Conservation (phyloP, 2,329 filamentous ascomycete genomes). For the Claviceps sp. region DNA sequence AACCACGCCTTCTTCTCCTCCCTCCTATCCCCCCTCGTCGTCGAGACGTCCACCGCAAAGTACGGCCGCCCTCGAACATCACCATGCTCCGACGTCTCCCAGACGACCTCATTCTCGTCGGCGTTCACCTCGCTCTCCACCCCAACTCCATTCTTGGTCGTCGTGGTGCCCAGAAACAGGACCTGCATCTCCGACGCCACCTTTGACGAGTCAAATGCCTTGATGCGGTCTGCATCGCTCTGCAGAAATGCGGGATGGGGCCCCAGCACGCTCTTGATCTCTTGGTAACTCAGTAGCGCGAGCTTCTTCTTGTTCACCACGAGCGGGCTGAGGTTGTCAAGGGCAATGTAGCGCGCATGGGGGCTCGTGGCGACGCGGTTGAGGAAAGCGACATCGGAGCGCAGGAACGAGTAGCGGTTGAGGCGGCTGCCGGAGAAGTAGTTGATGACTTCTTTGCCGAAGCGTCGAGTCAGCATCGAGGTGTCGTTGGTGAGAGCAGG, state of each 20-base stretch:
- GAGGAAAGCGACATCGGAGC: conserved; percentile 57
- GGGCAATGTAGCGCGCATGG: conserved; percentile 57
- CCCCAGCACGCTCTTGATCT: conserved; percentile 59
- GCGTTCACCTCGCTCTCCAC: conserved; percentile 19
- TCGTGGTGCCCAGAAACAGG: conserved; percentile 76
- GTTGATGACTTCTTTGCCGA: conserved; percentile 68
- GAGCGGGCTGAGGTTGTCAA: conserved; percentile 67
- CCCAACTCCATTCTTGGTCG: conserved; percentile 21
- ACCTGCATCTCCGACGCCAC: conserved; percentile 50
- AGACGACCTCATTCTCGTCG: conserved; percentile 13
- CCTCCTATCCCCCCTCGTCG: conserved; percentile 51
- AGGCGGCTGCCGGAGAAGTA: conserved; percentile 71
- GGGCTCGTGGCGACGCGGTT: conserved; percentile 52
- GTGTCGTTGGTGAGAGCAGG: conserved; percentile 32
- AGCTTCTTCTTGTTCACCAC: conserved; percentile 43
- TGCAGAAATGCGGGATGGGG: conserved; percentile 50
- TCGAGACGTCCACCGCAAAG: conserved; percentile 83
- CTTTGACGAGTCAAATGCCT: conserved; percentile 63
- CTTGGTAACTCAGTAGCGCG: conserved; percentile 52
- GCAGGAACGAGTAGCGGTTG: conserved; percentile 69
- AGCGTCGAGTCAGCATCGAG: conserved; percentile 62
- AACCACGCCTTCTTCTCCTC: conserved; percentile 41
- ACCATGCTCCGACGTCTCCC: conserved; percentile 31
- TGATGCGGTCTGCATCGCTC: conserved; percentile 59
- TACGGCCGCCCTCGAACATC: conserved; percentile 69